Evolutionary conservation across 495 filamentous ascomycete genomes (phyloP).

Genomic region (Penicillium diatomitis): DNA sequence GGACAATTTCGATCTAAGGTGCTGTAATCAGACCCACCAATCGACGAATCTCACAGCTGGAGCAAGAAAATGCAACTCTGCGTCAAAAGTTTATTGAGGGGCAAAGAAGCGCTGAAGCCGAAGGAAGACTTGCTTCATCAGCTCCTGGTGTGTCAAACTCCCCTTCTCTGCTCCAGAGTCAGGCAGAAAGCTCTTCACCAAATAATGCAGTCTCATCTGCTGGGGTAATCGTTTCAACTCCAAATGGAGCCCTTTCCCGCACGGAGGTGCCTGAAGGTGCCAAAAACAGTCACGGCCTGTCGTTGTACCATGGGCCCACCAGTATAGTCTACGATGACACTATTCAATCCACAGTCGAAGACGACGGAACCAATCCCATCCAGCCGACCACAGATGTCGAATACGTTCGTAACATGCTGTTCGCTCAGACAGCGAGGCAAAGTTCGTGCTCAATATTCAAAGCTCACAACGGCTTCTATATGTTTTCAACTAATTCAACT

Average conservation of each 20-base stretch:
- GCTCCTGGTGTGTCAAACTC: too few species aligned
- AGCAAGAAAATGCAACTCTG: constrained; percentile 19
- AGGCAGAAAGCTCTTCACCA: background rate
- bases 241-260: constrained; percentile 10
- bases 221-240: background rate
- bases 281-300: constrained; percentile 5
- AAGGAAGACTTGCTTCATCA: background rate
- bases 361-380: background rate
- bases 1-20: too few species aligned
- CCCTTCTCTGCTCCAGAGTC: background rate
- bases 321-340: constrained; percentile 24
- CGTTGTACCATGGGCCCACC: constrained; percentile 24
- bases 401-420: constrained; percentile 14
- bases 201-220: constrained; percentile 3
- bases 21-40: constrained; percentile 15
- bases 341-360: constrained; percentile 2
- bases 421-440: constrained; percentile 22
- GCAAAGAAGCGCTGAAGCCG: background rate
- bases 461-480: too few species aligned
- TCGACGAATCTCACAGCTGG: constrained; percentile 17
- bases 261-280: constrained; percentile 17
- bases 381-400: constrained; percentile 7
- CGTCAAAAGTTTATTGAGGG: constrained; percentile 7
- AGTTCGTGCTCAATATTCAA: constrained; percentile 4
- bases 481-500: background rate